Base-by-base conservation (phyloP, 306 rosid genomes). In the Lathyrus oleraceus region DNA sequence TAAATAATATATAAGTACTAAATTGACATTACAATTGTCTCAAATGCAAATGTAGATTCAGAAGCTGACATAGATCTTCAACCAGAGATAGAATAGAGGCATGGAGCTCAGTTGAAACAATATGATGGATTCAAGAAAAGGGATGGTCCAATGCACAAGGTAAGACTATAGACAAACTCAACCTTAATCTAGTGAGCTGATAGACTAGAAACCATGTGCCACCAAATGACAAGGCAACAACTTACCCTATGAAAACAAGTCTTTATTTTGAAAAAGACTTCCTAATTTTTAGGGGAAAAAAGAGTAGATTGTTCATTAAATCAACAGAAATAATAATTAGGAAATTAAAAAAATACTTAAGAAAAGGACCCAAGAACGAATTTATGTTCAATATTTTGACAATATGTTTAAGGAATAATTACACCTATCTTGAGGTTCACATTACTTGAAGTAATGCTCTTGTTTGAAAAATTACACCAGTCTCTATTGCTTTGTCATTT, bases 31-130 rank as follows among this genome's bases (percentile, higher is more conserved):
- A 36, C 51, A 49, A 75, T 59, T 13, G 53, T 32, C 63, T 61
- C 20, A 52, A 75, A 32, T 42, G 48, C 72, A 66, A 70, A 61
- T 71, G 54, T 23, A 53, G 65, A 76, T 72, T 72, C 59, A 67
- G 72, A 67, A 52, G 25, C 69, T 43, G 57, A 35, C 43, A 70
- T 3, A 40, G 61, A 75, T 64, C 23, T 63, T 60, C 61, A 61
- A 69, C 59, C 36, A n/a, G 30, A 79, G 38, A 54, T 54, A 10
- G 35, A 25, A 42, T 25, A 75, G 49, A 61, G 59, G 35, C 23
- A 42, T 25, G 71, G 49, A 61, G 59, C 66, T 61, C 56, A 58
- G 58, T 25, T 30, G 15, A 11, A 58, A 61, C 38, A 73, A 30
- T 42, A 20, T 15, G 74, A 79, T 42, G 59, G 59, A 30, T 67